Percentiles rank a stretch among this genome's conserved stretches.
These are phyloP conservation scores for Penicillium thymicola DNA, from an alignment of 2,329 filamentous ascomycete genomes.

Conservation along the genomic window DNA sequence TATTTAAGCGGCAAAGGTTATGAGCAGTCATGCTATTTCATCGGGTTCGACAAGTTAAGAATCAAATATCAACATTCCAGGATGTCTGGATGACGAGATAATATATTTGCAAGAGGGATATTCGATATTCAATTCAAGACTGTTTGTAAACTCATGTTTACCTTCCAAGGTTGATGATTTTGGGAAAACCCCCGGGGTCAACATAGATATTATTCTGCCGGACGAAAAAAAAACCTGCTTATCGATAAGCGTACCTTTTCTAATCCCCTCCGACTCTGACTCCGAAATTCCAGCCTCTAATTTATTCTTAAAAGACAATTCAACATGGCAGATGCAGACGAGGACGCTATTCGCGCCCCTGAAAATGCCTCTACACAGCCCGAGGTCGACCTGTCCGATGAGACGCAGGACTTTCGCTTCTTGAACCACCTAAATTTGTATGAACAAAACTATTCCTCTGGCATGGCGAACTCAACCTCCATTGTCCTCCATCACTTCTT, in stretches of 20 bases:
- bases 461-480: not conserved
- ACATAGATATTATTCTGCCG: not conserved
- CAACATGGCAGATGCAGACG: conserved; percentile 45
- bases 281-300: not conserved
- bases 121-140: not conserved
- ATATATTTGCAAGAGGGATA: not conserved
- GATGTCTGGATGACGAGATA: not conserved
- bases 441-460: conserved; percentile 9
- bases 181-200: not conserved
- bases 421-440: conserved; percentile 56
- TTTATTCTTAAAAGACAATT: not conserved
- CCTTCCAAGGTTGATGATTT: not conserved
- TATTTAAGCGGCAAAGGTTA: not conserved
- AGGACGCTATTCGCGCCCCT: conserved; percentile 38
- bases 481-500: not conserved
- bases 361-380: conserved; percentile 30
- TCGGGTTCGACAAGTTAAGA: not conserved
- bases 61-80: not conserved
- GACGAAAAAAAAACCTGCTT: conserved; percentile 9
- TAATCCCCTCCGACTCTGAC: conserved; percentile 10
- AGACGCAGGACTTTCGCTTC: conserved; percentile 82
- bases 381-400: conserved; percentile 70
- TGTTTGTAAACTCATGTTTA: not conserved
- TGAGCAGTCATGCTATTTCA: not conserved
- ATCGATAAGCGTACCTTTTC: conserved; percentile 24